phyloP scores from a whole-genome alignment of 202 grass and related monocot species.

The Brachypodium distachyon region DNA sequence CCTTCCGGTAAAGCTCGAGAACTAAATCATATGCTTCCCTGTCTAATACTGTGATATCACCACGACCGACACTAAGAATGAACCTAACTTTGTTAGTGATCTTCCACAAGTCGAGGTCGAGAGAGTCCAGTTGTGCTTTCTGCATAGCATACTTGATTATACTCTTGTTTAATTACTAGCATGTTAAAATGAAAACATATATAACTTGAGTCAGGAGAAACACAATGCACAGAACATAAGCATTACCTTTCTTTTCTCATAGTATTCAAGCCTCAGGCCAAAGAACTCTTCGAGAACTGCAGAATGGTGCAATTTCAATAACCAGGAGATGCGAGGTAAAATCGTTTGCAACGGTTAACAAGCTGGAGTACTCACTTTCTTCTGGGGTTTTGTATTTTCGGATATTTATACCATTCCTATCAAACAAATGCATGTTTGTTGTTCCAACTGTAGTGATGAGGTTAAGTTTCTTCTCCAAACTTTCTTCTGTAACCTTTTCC shows the following conservation, averaged over 20 bases:
- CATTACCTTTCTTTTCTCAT: conserved; percentile 62
- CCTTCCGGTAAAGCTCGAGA: conserved; percentile 31
- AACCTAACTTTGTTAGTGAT: neutral
- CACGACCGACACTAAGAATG: neutral
- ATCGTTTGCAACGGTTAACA: neutral
- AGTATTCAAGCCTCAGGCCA: conserved; percentile 47
- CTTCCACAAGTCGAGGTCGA: neutral
- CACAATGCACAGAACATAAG: neutral
- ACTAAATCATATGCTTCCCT: neutral
- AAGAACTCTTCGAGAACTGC: conserved; percentile 75
- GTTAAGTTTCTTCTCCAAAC: conserved; percentile 68
- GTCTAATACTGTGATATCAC: neutral
- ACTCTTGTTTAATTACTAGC: neutral
- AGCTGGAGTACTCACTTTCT: conserved; percentile 35
- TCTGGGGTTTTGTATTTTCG: conserved; percentile 72
- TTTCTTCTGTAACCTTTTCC: conserved; percentile 58
- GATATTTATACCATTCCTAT: conserved; percentile 32
- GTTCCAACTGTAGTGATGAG: conserved; percentile 38
- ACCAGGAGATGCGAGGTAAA: neutral
- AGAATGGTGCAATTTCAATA: neutral
- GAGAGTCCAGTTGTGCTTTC: neutral
- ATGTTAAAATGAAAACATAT: neutral
- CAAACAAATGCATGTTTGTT: neutral
- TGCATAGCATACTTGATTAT: neutral
- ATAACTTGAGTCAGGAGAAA: conserved; percentile 37